phyloP scores from a whole-genome alignment of 2,329 filamentous ascomycete species.

The Penicillium capsulatum region DNA sequence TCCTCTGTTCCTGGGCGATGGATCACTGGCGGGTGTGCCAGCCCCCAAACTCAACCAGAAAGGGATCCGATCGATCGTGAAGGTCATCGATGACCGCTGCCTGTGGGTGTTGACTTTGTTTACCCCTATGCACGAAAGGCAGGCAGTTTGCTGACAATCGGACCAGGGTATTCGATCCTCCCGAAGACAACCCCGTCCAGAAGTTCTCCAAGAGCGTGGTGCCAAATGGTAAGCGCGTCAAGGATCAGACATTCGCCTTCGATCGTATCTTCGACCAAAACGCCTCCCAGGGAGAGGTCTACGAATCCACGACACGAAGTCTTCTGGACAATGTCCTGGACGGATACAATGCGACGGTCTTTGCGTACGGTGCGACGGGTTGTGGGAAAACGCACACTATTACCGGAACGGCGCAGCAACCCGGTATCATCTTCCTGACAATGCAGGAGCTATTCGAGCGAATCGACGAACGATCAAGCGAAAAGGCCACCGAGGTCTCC shows the following conservation, averaged over 20 bases:
- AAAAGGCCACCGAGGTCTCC: conserved; percentile 85
- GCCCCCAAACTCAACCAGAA: conserved; percentile 80
- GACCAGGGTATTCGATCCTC: conserved; percentile 86
- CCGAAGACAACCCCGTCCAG: conserved; percentile 88
- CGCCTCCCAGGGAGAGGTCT: conserved; percentile 84
- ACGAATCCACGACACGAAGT: conserved; percentile 82
- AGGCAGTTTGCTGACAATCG: conserved; percentile 13
- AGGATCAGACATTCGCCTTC: conserved; percentile 96
- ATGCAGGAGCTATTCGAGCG: conserved; percentile 99
- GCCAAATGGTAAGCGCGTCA: conserved; percentile 81
- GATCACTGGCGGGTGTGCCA: conserved; percentile 82
- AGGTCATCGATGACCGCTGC: conserved; percentile 93
- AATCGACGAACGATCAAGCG: conserved; percentile 77
- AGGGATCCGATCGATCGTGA: conserved; percentile 86
- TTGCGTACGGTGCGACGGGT: conserved; percentile 94
- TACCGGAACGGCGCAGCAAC: conserved; percentile 82
- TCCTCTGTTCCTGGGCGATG: conserved; percentile 91
- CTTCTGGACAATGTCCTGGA: conserved; percentile 95
- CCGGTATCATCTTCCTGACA: conserved; percentile 96
- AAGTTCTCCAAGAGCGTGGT: conserved; percentile 79
- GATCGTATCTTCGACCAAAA: conserved; percentile 97
- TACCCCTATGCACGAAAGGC: too few species aligned
- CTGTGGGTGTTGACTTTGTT: conserved; percentile 60
- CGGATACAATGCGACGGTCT: conserved; percentile 97
- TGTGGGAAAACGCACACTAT: conserved; percentile 99